A percentile compares a stretch with the other conserved stretches of the same genome.
Conservation (phyloP, 2,329 filamentous ascomycete genomes). For the Fusarium chlamydosporum region DNA sequence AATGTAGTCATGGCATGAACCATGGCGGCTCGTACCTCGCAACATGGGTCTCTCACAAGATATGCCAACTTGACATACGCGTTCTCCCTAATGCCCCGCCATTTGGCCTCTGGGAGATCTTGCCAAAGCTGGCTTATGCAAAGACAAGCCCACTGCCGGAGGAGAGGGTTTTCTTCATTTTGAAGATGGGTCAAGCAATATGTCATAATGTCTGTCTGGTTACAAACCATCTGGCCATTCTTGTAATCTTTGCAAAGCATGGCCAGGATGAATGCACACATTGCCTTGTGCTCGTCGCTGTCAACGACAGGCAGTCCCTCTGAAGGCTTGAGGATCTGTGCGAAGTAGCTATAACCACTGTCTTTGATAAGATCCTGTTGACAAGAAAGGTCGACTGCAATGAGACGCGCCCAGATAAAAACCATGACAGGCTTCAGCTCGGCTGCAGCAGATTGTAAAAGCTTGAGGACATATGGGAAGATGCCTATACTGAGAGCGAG, state of each 20-base stretch:
- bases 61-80: constrained; percentile 86
- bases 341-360: constrained; percentile 97
- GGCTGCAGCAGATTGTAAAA: constrained; percentile 92
- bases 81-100: constrained; percentile 90
- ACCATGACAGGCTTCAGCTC: constrained; percentile 99
- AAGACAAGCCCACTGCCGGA: constrained; percentile 95
- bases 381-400: constrained; percentile 94
- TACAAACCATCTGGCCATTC: constrained; percentile 91
- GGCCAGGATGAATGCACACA: constrained; percentile 98
- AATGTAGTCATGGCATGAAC: constrained; percentile 94
- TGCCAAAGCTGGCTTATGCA: constrained; percentile 96
- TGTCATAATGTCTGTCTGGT: constrained; percentile 90
- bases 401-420: constrained; percentile 97
- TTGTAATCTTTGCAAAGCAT: constrained; percentile 97
- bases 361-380: constrained; percentile 96
- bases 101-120: constrained; percentile 92
- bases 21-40: constrained; percentile 94
- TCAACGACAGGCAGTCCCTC: constrained; percentile 89
- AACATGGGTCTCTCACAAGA: constrained; percentile 86
- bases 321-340: constrained; percentile 87
- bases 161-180: constrained; percentile 87
- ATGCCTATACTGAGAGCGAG: constrained; percentile 97
- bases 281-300: constrained; percentile 93
- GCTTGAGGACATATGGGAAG: constrained; percentile 97
- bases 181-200: constrained; percentile 87